These are phyloP conservation scores for Bryum argenteum DNA, from an alignment of 225 moss, liverwort and hornwort species.

Conservation along the genomic window DNA sequence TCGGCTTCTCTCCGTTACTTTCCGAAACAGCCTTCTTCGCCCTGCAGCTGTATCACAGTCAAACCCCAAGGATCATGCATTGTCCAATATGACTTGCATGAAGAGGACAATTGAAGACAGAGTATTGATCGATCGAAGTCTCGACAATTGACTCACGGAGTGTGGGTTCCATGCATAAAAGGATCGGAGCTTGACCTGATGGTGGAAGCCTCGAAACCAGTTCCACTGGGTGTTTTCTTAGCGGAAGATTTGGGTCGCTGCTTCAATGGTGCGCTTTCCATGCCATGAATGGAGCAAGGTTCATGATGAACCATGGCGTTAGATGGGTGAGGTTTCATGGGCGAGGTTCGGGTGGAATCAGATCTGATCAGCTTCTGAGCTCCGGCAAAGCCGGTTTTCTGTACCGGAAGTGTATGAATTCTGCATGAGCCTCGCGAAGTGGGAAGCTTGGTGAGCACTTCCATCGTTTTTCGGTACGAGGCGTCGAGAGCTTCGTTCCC, in stretches of 20 bases:
- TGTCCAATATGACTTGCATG: too few relatives aligned
- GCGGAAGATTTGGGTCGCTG: constrained; percentile 1
- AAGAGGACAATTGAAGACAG: too few relatives aligned
- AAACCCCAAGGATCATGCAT: too few relatives aligned
- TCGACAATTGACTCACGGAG: too few relatives aligned
- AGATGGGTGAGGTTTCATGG: constrained; percentile 2
- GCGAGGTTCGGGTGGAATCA: constrained; percentile 26
- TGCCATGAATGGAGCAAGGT: constrained; percentile 20
- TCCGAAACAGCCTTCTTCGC: constrained; percentile 30
- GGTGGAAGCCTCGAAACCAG: constrained; percentile 35
- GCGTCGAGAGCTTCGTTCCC: constrained; percentile 38
- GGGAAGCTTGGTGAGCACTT: constrained; percentile 43
- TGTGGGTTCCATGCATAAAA: too few relatives aligned
- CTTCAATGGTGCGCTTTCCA: constrained; percentile 15
- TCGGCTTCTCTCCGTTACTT: constrained; percentile 29
- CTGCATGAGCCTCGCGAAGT: constrained; percentile 29
- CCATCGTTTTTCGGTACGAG: constrained; percentile 41
- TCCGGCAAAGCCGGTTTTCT: too few relatives aligned
- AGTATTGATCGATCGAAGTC: too few relatives aligned
- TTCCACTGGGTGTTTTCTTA: constrained; percentile 10
- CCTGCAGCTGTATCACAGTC: constrained; percentile 34
- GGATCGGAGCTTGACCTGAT: constrained; percentile 11
- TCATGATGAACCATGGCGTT: not conserved
- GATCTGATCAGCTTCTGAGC: constrained; percentile 15
- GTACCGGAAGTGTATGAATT: constrained; percentile 6